A percentile compares a stretch with the other conserved stretches of the same genome.
phyloP scores from a whole-genome alignment of 805 yeast genomes.

The Ogataea trehaloabstinens region DNA sequence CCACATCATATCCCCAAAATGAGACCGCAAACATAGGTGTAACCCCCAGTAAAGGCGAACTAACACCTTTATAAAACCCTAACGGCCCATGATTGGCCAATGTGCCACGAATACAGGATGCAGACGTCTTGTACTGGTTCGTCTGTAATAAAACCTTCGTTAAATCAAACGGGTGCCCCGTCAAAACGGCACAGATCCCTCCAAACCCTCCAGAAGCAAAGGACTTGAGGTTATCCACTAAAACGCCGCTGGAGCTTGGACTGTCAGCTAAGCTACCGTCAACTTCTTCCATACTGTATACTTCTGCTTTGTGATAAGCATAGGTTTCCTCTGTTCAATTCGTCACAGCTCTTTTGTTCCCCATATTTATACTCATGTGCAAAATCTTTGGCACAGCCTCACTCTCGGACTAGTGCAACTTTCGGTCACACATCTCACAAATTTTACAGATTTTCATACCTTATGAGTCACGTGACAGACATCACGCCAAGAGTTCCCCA shows the following conservation, averaged over 20 bases:
- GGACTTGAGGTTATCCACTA: conserved; percentile 80
- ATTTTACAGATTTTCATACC: no score
- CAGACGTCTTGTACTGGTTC: conserved; percentile 59
- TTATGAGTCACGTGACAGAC: no score
- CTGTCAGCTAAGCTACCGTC: conserved; percentile 11
- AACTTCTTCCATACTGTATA: conserved; percentile 27
- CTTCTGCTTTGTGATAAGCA: not conserved
- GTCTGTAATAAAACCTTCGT: conserved; percentile 91
- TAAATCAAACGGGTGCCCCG: conserved; percentile 96
- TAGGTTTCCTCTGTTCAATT: not conserved
- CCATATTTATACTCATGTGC: not conserved
- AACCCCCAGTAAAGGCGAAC: conserved; percentile 93
- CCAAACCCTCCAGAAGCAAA: conserved; percentile 95
- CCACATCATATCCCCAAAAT: conserved; percentile 97
- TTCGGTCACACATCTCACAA: conserved; percentile 1
- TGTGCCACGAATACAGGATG: conserved; percentile 68
- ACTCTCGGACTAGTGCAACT: conserved; percentile 1
- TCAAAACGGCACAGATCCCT: conserved; percentile 90
- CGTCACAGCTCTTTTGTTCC: not conserved
- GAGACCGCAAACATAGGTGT: conserved; percentile 98
- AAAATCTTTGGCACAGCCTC: not conserved
- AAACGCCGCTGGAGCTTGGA: conserved; percentile 22
- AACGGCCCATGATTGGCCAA: conserved; percentile 67
- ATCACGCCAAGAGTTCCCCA: no score
- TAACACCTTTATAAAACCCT: conserved; percentile 91